A percentile compares a stretch with the other conserved stretches of the same genome.
Conservation (phyloP, 1,284 basidiomycete genomes). For the Peniophora sp. region DNA sequence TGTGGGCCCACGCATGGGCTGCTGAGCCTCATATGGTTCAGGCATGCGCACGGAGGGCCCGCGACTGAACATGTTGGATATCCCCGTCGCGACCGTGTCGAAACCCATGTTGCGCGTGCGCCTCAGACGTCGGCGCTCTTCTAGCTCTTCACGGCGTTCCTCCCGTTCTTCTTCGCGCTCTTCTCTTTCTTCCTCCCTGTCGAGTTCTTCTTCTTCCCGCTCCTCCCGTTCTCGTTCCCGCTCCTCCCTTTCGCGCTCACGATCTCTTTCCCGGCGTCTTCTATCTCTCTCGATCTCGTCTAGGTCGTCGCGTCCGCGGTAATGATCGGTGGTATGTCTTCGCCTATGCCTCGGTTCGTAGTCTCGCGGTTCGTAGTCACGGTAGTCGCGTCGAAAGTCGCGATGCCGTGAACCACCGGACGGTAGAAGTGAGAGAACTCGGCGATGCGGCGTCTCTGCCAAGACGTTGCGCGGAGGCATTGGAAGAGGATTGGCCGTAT, state of each 20-base stretch:
- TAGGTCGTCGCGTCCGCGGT: neutral
- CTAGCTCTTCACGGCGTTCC: neutral
- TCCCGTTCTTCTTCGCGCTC: neutral
- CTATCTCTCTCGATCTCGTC: neutral
- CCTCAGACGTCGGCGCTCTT: neutral
- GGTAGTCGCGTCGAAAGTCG: slow-evolving; percentile 22
- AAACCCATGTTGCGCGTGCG: neutral
- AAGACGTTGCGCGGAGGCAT: slow-evolving; percentile 42
- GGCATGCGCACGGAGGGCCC: neutral
- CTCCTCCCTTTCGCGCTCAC: neutral
- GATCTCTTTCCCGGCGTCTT: neutral
- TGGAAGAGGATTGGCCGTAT: slow-evolving; percentile 38
- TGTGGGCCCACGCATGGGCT: no score
- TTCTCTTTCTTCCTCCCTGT: slow-evolving; percentile 5
- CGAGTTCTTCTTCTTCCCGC: slow-evolving; percentile 7
- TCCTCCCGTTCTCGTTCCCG: neutral
- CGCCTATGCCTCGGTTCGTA: neutral
- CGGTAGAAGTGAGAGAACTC: slow-evolving; percentile 30
- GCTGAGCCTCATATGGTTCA: neutral
- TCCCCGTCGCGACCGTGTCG: neutral
- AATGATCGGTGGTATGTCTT: neutral
- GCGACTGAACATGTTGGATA: neutral
- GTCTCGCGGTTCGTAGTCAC: neutral
- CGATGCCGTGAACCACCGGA: slow-evolving; percentile 2
- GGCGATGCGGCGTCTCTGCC: slow-evolving; percentile 37